A percentile compares a stretch with the other conserved stretches of the same genome.
Evolutionary conservation across 345 rosid genomes (phyloP).

Genomic region (Trapa bicornis): DNA sequence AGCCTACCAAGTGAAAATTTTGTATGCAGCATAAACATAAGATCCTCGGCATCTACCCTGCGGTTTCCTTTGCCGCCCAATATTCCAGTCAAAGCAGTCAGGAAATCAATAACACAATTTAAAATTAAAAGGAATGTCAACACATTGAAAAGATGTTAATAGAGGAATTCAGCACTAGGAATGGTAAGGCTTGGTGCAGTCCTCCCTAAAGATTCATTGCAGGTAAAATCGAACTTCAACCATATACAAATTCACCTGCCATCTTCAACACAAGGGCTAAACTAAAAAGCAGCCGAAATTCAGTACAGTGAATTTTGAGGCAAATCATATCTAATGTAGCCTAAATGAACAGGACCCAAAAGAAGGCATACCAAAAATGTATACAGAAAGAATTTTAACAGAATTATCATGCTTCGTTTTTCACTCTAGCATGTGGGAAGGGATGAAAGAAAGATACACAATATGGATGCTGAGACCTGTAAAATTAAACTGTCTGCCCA

Average conservation of each 20-base stretch:
- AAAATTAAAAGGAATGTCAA: not conserved
- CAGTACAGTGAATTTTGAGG: not conserved
- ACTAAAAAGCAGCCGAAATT: not conserved
- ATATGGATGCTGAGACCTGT: conserved; percentile 21
- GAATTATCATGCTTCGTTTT: not conserved
- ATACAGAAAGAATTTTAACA: conserved; percentile 21
- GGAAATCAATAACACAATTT: too few relatives aligned
- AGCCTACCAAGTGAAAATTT: not conserved
- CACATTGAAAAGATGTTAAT: not conserved
- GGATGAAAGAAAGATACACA: conserved; percentile 5
- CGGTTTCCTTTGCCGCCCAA: too few relatives aligned
- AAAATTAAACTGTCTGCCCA: conserved; percentile 4
- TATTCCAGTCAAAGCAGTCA: too few relatives aligned
- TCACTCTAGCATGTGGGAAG: conserved; percentile 4
- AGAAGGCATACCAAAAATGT: conserved; percentile 8
- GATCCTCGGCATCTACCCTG: not conserved
- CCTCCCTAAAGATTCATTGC: conserved; percentile 4
- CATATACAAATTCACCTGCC: conserved; percentile 15
- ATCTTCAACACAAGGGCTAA: not conserved
- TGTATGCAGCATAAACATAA: not conserved
- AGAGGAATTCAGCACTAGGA: not conserved
- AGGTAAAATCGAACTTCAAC: conserved; percentile 8
- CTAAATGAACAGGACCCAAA: conserved; percentile 7
- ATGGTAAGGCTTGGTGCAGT: not conserved
- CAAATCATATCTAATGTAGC: conserved; percentile 1